phyloP scores from a whole-genome alignment of 2,329 filamentous ascomycete genomes.

The Fusarium sp. region DNA sequence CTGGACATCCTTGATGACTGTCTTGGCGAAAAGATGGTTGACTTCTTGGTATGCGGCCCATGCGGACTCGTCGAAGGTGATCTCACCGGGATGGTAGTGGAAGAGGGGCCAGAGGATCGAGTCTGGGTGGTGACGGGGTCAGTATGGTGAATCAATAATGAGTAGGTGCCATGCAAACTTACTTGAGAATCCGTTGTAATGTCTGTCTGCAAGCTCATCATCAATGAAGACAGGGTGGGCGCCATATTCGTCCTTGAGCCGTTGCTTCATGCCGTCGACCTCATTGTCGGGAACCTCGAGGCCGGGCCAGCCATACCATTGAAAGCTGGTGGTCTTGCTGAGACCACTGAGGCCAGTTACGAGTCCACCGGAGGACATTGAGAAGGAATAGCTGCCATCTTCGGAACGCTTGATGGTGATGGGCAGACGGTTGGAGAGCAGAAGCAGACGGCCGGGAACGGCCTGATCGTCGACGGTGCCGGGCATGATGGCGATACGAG shows the following conservation, averaged over 20 bases:
- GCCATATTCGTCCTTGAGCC: slow-evolving; percentile 86
- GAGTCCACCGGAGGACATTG: slow-evolving; percentile 95
- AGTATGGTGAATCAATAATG: not conserved
- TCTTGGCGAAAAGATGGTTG: slow-evolving; percentile 90
- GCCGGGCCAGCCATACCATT: slow-evolving; percentile 99
- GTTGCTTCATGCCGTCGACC: slow-evolving; percentile 76
- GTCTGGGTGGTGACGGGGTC: slow-evolving; percentile 62
- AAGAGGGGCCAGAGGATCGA: slow-evolving; percentile 98
- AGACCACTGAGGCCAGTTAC: slow-evolving; percentile 93
- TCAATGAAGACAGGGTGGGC: slow-evolving; percentile 94
- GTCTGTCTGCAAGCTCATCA: slow-evolving; percentile 90
- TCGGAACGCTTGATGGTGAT: slow-evolving; percentile 96
- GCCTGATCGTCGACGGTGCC: slow-evolving; percentile 48
- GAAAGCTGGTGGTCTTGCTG: slow-evolving; percentile 91
- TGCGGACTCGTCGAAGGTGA: slow-evolving; percentile 94
- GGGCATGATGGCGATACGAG: slow-evolving; percentile 47
- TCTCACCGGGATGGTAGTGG: slow-evolving; percentile 98
- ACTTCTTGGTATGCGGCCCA: slow-evolving; percentile 95
- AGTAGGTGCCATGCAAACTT: slow-evolving; percentile 48
- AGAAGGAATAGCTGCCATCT: slow-evolving; percentile 91
- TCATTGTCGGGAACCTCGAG: slow-evolving; percentile 90
- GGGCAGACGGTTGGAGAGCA: slow-evolving; percentile 93
- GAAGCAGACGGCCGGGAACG: slow-evolving; percentile 70
- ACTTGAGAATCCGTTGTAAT: slow-evolving; percentile 99
- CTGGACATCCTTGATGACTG: slow-evolving; percentile 85